Evolutionary conservation across 441 rosid genomes (phyloP), one percentile per base, ranked within the genome.

Genomic region (Macaranga tanarius): DNA sequence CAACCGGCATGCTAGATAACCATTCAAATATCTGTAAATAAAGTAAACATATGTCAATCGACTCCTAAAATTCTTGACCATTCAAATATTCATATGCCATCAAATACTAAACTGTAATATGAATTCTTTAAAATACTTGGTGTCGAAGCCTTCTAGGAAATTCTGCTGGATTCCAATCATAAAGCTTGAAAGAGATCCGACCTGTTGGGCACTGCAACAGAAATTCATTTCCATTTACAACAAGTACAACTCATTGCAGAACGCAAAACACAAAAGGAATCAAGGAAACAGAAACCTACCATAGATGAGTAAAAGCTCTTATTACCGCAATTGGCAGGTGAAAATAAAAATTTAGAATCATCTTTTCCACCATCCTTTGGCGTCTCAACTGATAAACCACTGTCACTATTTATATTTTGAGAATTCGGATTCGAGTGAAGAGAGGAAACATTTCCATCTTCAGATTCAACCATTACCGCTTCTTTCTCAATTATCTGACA

Each of bases 131-230:
- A 86, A 82, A 80, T 95, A 95, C 99, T 91, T 95, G 99, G 79
- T 86, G 99, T 75, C 98, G 97, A 45, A 95, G 97, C 85, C 97
- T 91, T 83, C 99, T 84, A 0, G 99, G 99, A 76, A 95, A 95
- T 81, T 95, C 99, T 5, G 99, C 99, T 2, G 99, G 99, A 82
- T 95, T 95, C 99, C 99, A 95, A 75, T 95, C 99, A 80, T 92
- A 95, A 73, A 95, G 97, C 87, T 95, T 95, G 84, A 95, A 95
- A 22, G 98, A 93, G 82, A 95, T 90, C 67, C 97, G 90, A 75
- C 97, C 99, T 59, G 99, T 90, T 54, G 99, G 98, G 68, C 97
- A 91, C 99, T 95, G 73, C 71, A 90, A 64, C 42, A 44, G 75
- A 80, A 79, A 16, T 75, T n/a, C 65, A 65, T 64, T 73, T 73